Percentiles rank a stretch among this genome's conserved stretches.
Conservation (phyloP, 2,329 filamentous ascomycete species). For the Esteya vermicola region DNA sequence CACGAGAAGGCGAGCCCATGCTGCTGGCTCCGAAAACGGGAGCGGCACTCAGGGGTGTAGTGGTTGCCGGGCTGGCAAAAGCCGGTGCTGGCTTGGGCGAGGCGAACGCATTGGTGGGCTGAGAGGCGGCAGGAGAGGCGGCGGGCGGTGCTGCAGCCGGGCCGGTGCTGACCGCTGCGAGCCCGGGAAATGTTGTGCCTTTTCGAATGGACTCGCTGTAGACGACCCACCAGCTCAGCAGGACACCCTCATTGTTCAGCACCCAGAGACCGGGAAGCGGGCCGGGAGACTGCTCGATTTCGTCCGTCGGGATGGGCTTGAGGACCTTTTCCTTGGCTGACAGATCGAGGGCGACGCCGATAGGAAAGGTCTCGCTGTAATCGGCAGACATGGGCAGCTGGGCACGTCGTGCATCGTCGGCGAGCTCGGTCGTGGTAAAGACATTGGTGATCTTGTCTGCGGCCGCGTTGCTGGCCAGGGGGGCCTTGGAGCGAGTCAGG, state of each 20-base stretch:
- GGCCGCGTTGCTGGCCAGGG: slow-evolving; percentile 47
- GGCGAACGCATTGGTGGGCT: slow-evolving; percentile 13
- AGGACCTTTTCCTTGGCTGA: slow-evolving; percentile 66
- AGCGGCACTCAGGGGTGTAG: too few species aligned
- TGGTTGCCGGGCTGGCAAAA: too few species aligned
- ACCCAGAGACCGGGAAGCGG: slow-evolving; percentile 75
- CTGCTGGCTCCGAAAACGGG: slow-evolving; percentile 36
- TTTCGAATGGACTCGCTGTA: slow-evolving; percentile 75
- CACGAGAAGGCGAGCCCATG: slow-evolving; percentile 31
- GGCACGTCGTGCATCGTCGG: slow-evolving; percentile 61
- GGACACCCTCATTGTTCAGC: slow-evolving; percentile 75
- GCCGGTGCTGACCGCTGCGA: slow-evolving; percentile 34
- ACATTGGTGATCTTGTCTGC: slow-evolving; percentile 47
- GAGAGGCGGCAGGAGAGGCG: slow-evolving; percentile 13
- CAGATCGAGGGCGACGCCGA: slow-evolving; percentile 74
- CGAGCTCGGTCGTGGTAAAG: slow-evolving; percentile 60
- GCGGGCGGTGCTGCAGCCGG: slow-evolving; percentile 13
- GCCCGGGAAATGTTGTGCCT: slow-evolving; percentile 57
- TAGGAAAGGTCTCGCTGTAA: slow-evolving; percentile 56
- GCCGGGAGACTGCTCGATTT: slow-evolving; percentile 63
- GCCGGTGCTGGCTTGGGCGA: slow-evolving; percentile 19
- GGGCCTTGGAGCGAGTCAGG: slow-evolving; percentile 56
- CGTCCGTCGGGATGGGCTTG: slow-evolving; percentile 62
- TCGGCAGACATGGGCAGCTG: slow-evolving; percentile 57
- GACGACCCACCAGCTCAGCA: slow-evolving; percentile 82